These are phyloP conservation scores for Cymbopogon citratus DNA, from an alignment of 176 grass and related monocot species.

Conservation along the genomic window DNA sequence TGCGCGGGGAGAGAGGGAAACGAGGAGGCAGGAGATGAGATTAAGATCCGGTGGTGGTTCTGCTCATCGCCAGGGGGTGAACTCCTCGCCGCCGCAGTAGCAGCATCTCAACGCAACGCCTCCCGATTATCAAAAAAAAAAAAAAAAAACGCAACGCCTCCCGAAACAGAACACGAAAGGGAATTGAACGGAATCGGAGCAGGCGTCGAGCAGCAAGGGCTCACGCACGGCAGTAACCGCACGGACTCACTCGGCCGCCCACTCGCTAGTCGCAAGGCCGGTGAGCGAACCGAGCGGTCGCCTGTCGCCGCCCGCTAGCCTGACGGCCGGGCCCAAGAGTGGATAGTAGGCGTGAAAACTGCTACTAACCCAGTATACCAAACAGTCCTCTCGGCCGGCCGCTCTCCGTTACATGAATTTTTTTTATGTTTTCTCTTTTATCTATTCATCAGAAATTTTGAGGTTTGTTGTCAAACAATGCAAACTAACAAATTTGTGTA, in stretches of 20 bases:
- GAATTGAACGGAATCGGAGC: background rate
- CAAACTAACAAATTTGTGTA: too few relatives aligned
- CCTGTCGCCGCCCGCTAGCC: too few relatives aligned
- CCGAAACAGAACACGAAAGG: background rate
- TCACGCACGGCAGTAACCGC: background rate
- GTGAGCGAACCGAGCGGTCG: background rate
- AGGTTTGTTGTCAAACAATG: too few relatives aligned
- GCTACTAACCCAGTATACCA: too few relatives aligned
- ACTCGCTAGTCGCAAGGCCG: too few relatives aligned
- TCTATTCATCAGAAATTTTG: too few relatives aligned
- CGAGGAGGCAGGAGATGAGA: background rate
- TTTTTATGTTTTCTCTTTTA: too few relatives aligned
- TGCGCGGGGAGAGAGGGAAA: background rate
- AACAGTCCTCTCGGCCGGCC: too few relatives aligned
- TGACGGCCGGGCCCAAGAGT: background rate
- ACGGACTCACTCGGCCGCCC: background rate
- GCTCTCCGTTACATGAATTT: too few relatives aligned
- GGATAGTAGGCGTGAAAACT: too few relatives aligned
- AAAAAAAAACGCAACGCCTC: background rate
- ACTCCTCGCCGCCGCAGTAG: background rate
- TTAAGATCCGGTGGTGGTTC: background rate
- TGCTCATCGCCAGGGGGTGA: background rate
- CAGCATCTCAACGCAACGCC: background rate
- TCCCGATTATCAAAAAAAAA: too few relatives aligned
- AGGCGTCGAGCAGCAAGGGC: background rate